Base-by-base conservation (phyloP, 2,329 filamentous ascomycete genomes). In the Grosmannia serpens region DNA sequence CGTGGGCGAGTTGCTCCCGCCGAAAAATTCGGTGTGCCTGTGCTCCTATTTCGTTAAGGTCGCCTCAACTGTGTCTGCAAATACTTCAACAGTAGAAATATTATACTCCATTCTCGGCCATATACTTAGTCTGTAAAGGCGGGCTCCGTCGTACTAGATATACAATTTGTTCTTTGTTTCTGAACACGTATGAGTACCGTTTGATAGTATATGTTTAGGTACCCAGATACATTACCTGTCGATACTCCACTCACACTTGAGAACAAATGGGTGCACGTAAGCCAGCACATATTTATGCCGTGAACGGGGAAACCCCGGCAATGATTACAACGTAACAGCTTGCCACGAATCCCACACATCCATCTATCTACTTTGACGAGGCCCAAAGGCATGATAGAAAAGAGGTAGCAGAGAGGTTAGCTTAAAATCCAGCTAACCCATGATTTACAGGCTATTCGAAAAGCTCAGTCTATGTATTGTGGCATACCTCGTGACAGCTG, bases 181-280 rank as follows among this genome's bases (percentile, higher is more conserved):
- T 31, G 33, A 31, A 52, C 20, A 52, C 49, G 29, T 52, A 52
- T 22, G 9, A n/a, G 20, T 20, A 44, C 8, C 11, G 41, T 44
- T 44, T 44, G 41, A 44, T 44, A 8, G n/a, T 44, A n/a, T 6
- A 8, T n/a, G 11, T 44, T 17, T 24, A 41, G 17, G 24, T 26
- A 27, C n/a, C 22, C n/a, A 44, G 52, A 41, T 33, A 41, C 35
- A 54, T 35, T 29, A 26, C 35, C 22, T 8, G 10, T 41, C n/a
- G 15, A 24, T 54, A 54, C 53, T 55, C 53, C 53, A 55, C 53
- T 13, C 53, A 55, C 53, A 55, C 53, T 46, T 22, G 15, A 38
- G n/a, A 11, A 13, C 20, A 24, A n/a, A 53, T 53, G 10, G 51
- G 31, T 29, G 33, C 35, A 54, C 35, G 35, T 10, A 46, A 47